Evolutionary conservation across 2,329 filamentous ascomycete genomes (phyloP).

Genomic region (Aspergillus nomiae): DNA sequence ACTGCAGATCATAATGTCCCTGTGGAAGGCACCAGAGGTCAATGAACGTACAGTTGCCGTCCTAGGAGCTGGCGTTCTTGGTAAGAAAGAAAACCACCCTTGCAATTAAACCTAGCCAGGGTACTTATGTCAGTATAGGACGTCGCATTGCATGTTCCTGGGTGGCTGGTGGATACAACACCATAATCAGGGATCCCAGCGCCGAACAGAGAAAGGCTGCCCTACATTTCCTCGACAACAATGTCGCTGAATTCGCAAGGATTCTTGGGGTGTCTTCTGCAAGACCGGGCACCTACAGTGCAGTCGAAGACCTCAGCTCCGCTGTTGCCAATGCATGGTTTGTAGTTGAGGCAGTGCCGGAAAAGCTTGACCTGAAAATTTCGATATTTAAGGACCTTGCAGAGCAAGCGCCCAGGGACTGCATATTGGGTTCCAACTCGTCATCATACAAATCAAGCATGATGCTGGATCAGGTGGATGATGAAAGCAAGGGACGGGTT

Average conservation of each 20-base stretch:
- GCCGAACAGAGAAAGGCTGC: constrained; percentile 32
- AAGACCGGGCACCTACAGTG: constrained; percentile 31
- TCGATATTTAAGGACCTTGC: constrained; percentile 52
- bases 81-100: too few relatives aligned
- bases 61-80: too few relatives aligned
- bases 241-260: constrained; percentile 34
- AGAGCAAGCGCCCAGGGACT: constrained; percentile 43
- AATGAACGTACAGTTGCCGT: too few relatives aligned
- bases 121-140: too few relatives aligned
- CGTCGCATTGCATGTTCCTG: neutral
- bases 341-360: constrained; percentile 57
- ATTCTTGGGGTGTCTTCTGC: constrained; percentile 23
- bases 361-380: constrained; percentile 53
- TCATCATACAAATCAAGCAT: constrained; percentile 55
- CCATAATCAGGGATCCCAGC: constrained; percentile 33
- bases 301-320: constrained; percentile 38
- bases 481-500: constrained; percentile 41
- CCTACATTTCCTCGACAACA: constrained; percentile 37
- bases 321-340: constrained; percentile 54
- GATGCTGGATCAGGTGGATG: constrained; percentile 49
- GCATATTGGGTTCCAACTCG: constrained; percentile 55
- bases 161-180: constrained; percentile 25
- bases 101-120: too few relatives aligned
- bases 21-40: too few relatives aligned
- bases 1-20: too few relatives aligned